A percentile compares a stretch with the other conserved stretches of the same genome.
These are phyloP conservation scores for Zancudomyces culisetae DNA, from an alignment of 371 early-diverging fungal genomes.

Conservation along the genomic window DNA sequence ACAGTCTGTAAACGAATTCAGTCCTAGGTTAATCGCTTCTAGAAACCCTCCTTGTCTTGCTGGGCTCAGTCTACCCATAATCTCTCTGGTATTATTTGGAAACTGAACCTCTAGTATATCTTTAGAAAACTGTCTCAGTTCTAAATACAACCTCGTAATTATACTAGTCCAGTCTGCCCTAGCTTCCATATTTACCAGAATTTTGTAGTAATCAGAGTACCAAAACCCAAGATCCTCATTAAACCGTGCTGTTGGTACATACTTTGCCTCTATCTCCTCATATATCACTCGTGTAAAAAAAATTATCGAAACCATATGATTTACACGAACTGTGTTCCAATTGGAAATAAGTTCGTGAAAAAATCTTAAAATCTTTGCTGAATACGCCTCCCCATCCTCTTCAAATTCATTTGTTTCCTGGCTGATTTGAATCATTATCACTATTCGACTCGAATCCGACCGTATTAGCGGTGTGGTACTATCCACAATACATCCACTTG, in stretches of 20 bases:
- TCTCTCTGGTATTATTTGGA: conserved; percentile 5
- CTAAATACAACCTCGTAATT: conserved; percentile 46
- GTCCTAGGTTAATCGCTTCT: conserved; percentile 84
- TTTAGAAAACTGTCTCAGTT: conserved; percentile 58
- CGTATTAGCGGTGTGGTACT: conserved; percentile 76
- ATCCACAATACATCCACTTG: conserved; percentile 56
- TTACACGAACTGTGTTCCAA: conserved; percentile 70
- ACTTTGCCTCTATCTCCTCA: conserved; percentile 26
- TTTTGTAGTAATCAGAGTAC: conserved; percentile 87
- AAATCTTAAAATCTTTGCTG: conserved; percentile 73
- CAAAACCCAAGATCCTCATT: conserved; percentile 29
- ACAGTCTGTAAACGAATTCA: conserved; percentile 84
- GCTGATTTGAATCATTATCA: conserved; percentile 87
- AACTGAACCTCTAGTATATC: conserved; percentile 40
- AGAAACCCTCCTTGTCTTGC: conserved; percentile 82
- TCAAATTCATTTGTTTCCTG: conserved; percentile 94
- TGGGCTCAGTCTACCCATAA: conserved; percentile 38
- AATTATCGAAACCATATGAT: conserved; percentile 90
- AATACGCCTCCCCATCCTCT: conserved; percentile 83
- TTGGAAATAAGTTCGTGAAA: conserved; percentile 71
- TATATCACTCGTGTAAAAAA: conserved; percentile 73
- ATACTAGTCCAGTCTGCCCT: conserved; percentile 72
- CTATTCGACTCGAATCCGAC: conserved; percentile 82
- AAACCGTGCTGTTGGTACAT: not conserved
- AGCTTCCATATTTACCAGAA: conserved; percentile 82